Percentiles rank a stretch among this genome's conserved stretches.
Evolutionary conservation across 208 protist species (phyloP).

Genomic region (Wallacemonas rigidus): DNA sequence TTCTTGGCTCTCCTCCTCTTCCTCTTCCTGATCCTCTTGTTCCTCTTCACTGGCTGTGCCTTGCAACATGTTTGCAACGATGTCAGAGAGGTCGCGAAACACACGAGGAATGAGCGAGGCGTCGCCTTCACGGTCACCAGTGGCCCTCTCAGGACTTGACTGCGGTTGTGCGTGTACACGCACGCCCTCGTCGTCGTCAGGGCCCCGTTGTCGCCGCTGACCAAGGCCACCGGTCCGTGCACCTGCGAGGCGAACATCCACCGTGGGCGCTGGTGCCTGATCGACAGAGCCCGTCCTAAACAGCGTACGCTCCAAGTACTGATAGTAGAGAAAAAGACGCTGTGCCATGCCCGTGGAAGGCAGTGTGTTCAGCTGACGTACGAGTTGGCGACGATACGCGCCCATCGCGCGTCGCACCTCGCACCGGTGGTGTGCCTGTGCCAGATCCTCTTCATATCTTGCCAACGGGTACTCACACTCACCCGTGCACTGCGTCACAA

Average conservation of each 20-base stretch:
- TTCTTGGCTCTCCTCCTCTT: background rate
- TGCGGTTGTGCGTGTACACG: background rate
- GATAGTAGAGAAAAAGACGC: conserved; percentile 8
- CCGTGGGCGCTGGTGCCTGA: background rate
- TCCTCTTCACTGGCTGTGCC: background rate
- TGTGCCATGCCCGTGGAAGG: background rate
- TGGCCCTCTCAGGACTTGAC: no score
- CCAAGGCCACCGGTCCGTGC: no score
- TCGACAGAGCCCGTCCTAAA: background rate
- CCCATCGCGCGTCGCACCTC: background rate
- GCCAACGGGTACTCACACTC: conserved; percentile 29
- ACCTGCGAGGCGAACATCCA: no score
- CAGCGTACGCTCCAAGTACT: background rate
- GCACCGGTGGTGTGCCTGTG: background rate
- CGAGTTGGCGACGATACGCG: conserved; percentile 9
- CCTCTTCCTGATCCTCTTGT: background rate
- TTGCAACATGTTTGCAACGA: background rate
- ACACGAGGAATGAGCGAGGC: background rate
- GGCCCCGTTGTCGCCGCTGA: no score
- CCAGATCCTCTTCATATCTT: conserved; percentile 17
- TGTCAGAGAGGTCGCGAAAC: background rate
- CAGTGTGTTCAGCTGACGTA: background rate
- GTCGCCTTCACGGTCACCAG: background rate
- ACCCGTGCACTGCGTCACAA: conserved; percentile 74
- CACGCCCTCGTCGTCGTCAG: background rate